A percentile compares a stretch with the other conserved stretches of the same genome.
phyloP scores from a whole-genome alignment of 108 stramenopile species.

The Skeletonema marinoi region DNA sequence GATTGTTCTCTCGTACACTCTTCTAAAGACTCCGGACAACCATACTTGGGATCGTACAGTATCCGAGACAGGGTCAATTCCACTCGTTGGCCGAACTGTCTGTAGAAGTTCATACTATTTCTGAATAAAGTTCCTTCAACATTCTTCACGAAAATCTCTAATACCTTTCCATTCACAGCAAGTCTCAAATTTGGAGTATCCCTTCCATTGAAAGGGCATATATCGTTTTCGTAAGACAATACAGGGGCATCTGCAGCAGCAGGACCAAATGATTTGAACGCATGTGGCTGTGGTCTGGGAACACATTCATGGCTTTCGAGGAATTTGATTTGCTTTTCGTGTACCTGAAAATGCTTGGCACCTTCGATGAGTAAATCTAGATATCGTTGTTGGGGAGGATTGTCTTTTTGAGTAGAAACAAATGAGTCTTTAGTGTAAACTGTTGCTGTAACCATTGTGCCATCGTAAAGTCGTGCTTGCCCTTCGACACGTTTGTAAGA shows the following conservation, averaged over 20 bases:
- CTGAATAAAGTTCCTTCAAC: conserved; percentile 5
- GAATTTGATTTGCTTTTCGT: conserved; percentile 16
- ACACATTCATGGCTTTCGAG: not conserved
- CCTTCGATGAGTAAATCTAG: conserved; percentile 24
- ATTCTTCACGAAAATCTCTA: not conserved
- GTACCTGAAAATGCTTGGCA: conserved; percentile 15
- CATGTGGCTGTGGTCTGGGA: conserved; percentile 11
- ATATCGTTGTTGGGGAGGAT: conserved; percentile 26
- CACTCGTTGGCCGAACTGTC: conserved; percentile 1
- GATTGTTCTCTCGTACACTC: conserved; percentile 13
- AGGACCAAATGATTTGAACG: conserved; percentile 5
- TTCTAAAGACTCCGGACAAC: conserved; percentile 12
- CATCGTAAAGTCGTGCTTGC: conserved; percentile 15
- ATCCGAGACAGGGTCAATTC: conserved; percentile 10
- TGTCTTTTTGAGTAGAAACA: not conserved
- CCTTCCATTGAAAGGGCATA: conserved; percentile 7
- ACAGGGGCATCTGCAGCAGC: conserved; percentile 7
- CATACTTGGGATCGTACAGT: conserved; percentile 26
- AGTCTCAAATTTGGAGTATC: not conserved
- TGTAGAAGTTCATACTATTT: conserved; percentile 13
- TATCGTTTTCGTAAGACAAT: conserved; percentile 10
- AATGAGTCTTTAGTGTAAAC: conserved; percentile 7
- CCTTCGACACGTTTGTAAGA: not conserved
- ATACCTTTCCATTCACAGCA: conserved; percentile 4
- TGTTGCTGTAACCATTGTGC: conserved; percentile 3